Evolutionary conservation across 164 flowering plant species (phyloP), one percentile per base, ranked within the genome.

Genomic region (Akebia trifoliata): DNA sequence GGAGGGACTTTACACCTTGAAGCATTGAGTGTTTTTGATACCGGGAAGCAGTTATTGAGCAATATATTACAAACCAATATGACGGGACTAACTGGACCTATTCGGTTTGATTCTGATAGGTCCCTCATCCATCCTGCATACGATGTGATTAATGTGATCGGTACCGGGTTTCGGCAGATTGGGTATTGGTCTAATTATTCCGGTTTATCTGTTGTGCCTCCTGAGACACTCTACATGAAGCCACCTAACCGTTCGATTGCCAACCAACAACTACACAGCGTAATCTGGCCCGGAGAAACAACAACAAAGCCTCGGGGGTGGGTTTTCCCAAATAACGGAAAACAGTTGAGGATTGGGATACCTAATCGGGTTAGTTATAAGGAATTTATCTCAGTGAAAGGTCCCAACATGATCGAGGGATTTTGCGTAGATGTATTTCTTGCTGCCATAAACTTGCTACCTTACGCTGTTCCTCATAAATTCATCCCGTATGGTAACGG

Each of bases 171-270:
- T 62, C 68, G 80, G 47, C 73, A 56, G 37, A 72, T 88, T 32
- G 96, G 96, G 56, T 88, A 85, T 54, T 88, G 96, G 96, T 76
- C 88, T 30, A 84, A 81, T 48, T 64, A 74, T 60, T 84, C 90
- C 10, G 87, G 88, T 26, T 50, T 81, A 57, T 79, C 87, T 21
- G 54, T 67, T 29, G 42, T 44, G 60, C 72, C 78, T 56, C 88
- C 86, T 0, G 83, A 80, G 50, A 37, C 15, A 4, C 69, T 78
- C 14, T 72, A 70, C 60, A 29, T 64, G 11, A 74, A 50, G 44
- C 74, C 74, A 38, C 61, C 68, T 18, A 81, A 84, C 52, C 70
- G 62, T 11, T 73, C 85, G 10, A 67, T 64, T 38, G 46, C 75
- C 7, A 70, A 25, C 42, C 76, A 69, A 43, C 31, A 46, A 44